Evolutionary conservation across 352 stramenopile species (phyloP), one percentile per base, ranked within the genome.

Genomic region (Phytopythium helicoides): DNA sequence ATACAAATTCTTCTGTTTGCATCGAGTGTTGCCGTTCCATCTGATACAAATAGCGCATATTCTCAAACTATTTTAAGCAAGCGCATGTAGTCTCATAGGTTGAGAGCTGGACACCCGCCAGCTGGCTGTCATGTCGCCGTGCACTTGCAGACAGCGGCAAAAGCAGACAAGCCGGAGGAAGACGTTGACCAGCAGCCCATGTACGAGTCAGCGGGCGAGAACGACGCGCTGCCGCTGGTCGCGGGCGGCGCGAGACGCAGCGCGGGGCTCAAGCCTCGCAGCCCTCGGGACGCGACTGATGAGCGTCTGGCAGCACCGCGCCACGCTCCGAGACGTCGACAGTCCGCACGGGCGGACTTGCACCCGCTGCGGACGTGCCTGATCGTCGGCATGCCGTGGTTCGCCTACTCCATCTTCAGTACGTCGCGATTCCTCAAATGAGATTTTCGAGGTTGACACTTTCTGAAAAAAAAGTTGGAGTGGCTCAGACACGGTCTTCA

Each of bases 401-500:
- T 72, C 23, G 79, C 79, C 4, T 87, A 89, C 59, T 73, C 79
- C 10, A 71, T 89, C 21, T 61, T 92, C 35, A 81, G 81, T 89
- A 66, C 14, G 76, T 67, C 35, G 15, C 42, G 23, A 19, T 40
- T 8, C 39, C 19, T 21, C 44, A 25, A 7, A 42, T 46, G 19
- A 37, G 11, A 11, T 50, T 28, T 36, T n/a, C 45, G 10, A 16
- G 21, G 28, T 33, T 33, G 28, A 9, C 28, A 33, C 28, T 10
- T 54, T 12, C 21, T 35, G 18, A 51, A 21, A 5, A 19, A n/a
- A 28, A n/a, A n/a, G n/a, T n/a, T n/a, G n/a, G n/a, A n/a, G n/a
- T n/a, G n/a, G n/a, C n/a, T 31, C 47, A 91, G 80, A 78, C 56
- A 86, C 73, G n/a, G 65, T 92, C 11, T 88, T 89, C 64, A 68